Conservation (phyloP, 768 basidiomycete genomes). For the Phylloporus arenicola region DNA sequence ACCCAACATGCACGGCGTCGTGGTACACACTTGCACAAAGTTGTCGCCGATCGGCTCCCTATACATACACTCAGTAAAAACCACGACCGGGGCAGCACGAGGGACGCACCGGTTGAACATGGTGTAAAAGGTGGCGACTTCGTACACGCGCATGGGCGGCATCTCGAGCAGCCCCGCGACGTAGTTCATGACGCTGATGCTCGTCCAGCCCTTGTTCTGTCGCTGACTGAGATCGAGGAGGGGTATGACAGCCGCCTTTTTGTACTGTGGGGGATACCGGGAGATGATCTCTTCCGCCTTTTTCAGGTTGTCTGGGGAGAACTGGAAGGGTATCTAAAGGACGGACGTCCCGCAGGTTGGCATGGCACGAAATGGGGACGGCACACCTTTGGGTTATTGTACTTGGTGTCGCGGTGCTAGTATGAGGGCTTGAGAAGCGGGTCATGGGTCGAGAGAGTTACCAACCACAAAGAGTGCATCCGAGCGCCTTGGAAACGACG, state of each 20-base stretch:
- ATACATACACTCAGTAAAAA: not conserved
- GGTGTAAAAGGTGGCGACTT: slow-evolving; percentile 99
- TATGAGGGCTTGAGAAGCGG: slow-evolving; percentile 13
- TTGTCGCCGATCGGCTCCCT: slow-evolving; percentile 92
- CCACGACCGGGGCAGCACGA: not conserved
- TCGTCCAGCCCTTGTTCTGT: slow-evolving; percentile 98
- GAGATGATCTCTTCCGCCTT: slow-evolving; percentile 85
- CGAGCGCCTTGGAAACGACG: slow-evolving; percentile 48
- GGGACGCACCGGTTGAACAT: slow-evolving; percentile 94
- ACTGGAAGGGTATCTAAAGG: slow-evolving; percentile 82
- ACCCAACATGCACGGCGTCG: slow-evolving; percentile 94
- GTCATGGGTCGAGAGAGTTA: slow-evolving; percentile 17
- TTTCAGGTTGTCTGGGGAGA: slow-evolving; percentile 75
- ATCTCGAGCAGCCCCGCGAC: slow-evolving; percentile 90
- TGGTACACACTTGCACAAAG: slow-evolving; percentile 98
- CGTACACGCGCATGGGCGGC: slow-evolving; percentile 98
- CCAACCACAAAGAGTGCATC: slow-evolving; percentile 86
- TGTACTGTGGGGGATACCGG: slow-evolving; percentile 95
- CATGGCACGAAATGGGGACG: not conserved
- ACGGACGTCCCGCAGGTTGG: not conserved
- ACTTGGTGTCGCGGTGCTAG: slow-evolving; percentile 90
- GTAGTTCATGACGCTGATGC: slow-evolving; percentile 98
- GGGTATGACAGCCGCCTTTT: slow-evolving; percentile 97
- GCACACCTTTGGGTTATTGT: slow-evolving; percentile 86
- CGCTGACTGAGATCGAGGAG: slow-evolving; percentile 93